Evolutionary conservation across 257 asterid genomes (phyloP).

Genomic region (Voacanga thouarsii): DNA sequence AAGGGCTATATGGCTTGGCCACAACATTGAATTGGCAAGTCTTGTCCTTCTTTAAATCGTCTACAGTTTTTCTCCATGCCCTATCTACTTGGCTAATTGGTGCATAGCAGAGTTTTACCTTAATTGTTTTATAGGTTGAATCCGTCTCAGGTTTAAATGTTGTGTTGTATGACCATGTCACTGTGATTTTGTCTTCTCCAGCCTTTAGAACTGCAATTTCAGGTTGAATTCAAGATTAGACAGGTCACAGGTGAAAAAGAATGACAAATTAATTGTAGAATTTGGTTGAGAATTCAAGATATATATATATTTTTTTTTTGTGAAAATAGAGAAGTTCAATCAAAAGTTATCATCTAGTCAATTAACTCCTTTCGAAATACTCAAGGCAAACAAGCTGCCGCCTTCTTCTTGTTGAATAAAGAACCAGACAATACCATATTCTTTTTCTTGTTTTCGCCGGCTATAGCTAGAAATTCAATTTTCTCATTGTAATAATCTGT

Average conservation of each 20-base stretch:
- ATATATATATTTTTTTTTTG: too few species aligned
- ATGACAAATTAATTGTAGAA: too few species aligned
- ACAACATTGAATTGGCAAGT: constrained; percentile 60
- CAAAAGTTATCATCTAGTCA: too few species aligned
- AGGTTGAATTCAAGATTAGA: too few species aligned
- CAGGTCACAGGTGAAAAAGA: too few species aligned
- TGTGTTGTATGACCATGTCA: constrained; percentile 48
- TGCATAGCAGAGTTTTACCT: constrained; percentile 60
- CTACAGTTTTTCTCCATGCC: constrained; percentile 64
- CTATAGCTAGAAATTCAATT: too few species aligned
- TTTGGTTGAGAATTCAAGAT: too few species aligned
- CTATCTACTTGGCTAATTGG: constrained; percentile 75
- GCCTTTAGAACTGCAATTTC: constrained; percentile 40
- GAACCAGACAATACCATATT: too few species aligned
- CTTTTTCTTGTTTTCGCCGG: too few species aligned
- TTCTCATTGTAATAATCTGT: too few species aligned
- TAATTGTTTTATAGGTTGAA: constrained; percentile 40
- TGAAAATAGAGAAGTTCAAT: too few species aligned
- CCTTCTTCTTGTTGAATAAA: background rate
- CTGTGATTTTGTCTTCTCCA: constrained; percentile 45
- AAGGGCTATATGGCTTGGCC: constrained; percentile 31
- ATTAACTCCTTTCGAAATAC: too few species aligned
- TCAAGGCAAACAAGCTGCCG: background rate
- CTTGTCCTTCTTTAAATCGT: constrained; percentile 54
- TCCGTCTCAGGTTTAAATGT: constrained; percentile 35